Conservation (phyloP, 2,329 filamentous ascomycete genomes). For the Trichoderma sp. region DNA sequence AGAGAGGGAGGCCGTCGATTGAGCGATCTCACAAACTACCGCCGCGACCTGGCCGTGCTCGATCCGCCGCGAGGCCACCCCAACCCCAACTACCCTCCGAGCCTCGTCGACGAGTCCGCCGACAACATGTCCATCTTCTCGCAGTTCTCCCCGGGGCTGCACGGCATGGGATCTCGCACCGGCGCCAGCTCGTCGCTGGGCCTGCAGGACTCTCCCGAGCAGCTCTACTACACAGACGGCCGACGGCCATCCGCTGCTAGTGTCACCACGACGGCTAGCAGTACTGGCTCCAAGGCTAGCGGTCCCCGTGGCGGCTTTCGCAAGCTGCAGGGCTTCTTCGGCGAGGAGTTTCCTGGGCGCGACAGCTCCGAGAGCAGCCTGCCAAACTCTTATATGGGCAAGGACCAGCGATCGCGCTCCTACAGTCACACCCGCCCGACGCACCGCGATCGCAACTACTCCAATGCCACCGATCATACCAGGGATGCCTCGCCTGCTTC, state of each 20-base stretch:
- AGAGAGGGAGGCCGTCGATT: slow-evolving; percentile 54
- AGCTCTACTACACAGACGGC: slow-evolving; percentile 66
- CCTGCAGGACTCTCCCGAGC: slow-evolving; percentile 62
- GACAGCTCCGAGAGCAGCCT: slow-evolving; percentile 75
- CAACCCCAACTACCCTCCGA: slow-evolving; percentile 56
- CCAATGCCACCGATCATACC: slow-evolving; percentile 71
- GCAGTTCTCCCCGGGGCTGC: slow-evolving; percentile 72
- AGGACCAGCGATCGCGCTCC: slow-evolving; percentile 65
- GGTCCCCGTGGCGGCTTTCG: slow-evolving; percentile 72
- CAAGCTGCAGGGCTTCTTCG: slow-evolving; percentile 89
- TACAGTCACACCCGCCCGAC: slow-evolving; percentile 60
- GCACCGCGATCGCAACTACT: slow-evolving; percentile 77
- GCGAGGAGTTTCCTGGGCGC: slow-evolving; percentile 77
- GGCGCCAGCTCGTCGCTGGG: slow-evolving; percentile 40
- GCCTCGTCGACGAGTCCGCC: slow-evolving; percentile 75
- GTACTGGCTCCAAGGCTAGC: slow-evolving; percentile 76
- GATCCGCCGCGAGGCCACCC: slow-evolving; percentile 63
- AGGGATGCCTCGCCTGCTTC: slow-evolving; percentile 73
- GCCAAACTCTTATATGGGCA: slow-evolving; percentile 50
- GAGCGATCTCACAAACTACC: slow-evolving; percentile 68
- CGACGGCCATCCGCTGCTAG: slow-evolving; percentile 86
- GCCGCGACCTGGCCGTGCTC: slow-evolving; percentile 70
- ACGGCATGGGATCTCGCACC: slow-evolving; percentile 46
- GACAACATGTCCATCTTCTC: slow-evolving; percentile 65
- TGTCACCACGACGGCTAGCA: slow-evolving; percentile 76